Conservation (phyloP, 768 basidiomycete species). For the button mushroom (Agaricus bisporus) region DNA sequence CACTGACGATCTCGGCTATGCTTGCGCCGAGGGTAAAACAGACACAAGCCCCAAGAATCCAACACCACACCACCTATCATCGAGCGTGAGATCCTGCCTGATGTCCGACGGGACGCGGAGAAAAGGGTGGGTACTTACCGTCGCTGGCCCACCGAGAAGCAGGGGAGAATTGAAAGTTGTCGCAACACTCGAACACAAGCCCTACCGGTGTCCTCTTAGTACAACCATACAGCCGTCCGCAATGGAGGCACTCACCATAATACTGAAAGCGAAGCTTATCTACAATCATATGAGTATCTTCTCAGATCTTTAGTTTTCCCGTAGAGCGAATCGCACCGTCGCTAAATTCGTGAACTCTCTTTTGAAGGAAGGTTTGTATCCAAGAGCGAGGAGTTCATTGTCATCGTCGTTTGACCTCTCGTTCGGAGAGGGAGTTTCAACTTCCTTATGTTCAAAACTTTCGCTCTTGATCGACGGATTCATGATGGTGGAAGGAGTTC, state of each 20-base stretch:
- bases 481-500: background rate
- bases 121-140: conserved; percentile 31
- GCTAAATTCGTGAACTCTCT: conserved; percentile 81
- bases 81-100: background rate
- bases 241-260: conserved; percentile 42
- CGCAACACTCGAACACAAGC: conserved; percentile 69
- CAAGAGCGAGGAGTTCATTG: conserved; percentile 56
- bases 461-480: background rate
- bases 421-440: conserved; percentile 14
- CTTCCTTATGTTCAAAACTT: conserved; percentile 14
- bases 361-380: conserved; percentile 76
- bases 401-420: conserved; percentile 49
- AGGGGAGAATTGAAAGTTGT: conserved; percentile 77
- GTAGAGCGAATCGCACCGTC: conserved; percentile 40
- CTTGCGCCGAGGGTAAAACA: conserved; percentile 69
- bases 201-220: conserved; percentile 26
- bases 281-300: conserved; percentile 17
- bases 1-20: conserved; percentile 74
- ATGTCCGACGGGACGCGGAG: too few species aligned
- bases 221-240: background rate
- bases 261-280: conserved; percentile 76
- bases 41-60: conserved; percentile 67
- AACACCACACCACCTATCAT: conserved; percentile 58
- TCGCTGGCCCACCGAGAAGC: conserved; percentile 61
- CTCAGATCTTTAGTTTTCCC: background rate